Conservation (phyloP, 2,329 filamentous ascomycete genomes). For the Arthroderma uncinatum region DNA sequence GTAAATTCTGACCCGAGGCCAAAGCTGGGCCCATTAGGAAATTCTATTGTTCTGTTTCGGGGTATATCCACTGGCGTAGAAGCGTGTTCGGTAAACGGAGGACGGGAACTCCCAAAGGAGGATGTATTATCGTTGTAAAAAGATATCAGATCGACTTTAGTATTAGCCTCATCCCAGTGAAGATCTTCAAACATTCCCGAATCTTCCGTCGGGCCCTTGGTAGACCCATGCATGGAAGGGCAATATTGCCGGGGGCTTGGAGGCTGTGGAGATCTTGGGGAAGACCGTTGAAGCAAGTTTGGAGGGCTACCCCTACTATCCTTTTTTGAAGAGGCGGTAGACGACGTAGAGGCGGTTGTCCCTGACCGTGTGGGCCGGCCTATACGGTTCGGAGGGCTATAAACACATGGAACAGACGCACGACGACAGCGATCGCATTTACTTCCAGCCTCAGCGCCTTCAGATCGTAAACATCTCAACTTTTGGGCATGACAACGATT, state of each 20-base stretch:
- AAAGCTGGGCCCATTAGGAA: background rate
- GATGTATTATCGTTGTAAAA: background rate
- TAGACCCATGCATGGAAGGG: background rate
- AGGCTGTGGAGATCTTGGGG: background rate
- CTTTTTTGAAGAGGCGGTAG: background rate
- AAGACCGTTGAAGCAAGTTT: background rate
- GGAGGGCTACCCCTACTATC: background rate
- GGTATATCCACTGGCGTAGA: background rate
- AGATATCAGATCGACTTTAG: background rate
- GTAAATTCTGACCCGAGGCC: background rate
- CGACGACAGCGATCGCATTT: conserved; percentile 1
- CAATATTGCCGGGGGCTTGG: background rate
- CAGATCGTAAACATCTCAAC: background rate
- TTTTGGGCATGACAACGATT: conserved; percentile 4
- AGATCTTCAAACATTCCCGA: background rate
- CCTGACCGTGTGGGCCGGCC: background rate
- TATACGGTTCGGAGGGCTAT: conserved; percentile 2
- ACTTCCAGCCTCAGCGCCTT: background rate
- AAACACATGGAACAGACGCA: background rate
- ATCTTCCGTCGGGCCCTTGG: background rate
- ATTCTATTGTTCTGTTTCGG: background rate
- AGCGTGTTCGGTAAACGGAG: background rate
- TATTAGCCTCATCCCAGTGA: background rate
- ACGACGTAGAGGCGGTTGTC: background rate
- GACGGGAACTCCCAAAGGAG: background rate